Conservation (phyloP, 1,284 basidiomycete species). For the Malassezia globosa region DNA sequence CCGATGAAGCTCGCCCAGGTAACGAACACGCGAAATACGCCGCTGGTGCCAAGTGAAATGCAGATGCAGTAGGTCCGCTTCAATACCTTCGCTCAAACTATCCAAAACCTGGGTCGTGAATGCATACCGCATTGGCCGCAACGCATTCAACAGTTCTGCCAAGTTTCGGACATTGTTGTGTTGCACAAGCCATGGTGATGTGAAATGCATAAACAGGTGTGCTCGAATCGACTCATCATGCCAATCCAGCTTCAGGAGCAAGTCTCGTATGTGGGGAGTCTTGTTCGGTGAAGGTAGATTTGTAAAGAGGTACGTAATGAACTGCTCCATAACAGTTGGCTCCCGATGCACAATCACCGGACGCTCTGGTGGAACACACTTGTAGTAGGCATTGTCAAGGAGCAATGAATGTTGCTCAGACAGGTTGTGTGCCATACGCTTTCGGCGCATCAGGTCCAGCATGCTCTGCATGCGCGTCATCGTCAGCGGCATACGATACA, state of each 20-base stretch:
- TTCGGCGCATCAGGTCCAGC: slow-evolving; percentile 86
- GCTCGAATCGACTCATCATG: slow-evolving; percentile 56
- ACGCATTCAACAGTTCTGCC: slow-evolving; percentile 82
- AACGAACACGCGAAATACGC: slow-evolving; percentile 77
- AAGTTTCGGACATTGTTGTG: slow-evolving; percentile 80
- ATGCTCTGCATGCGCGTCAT: slow-evolving; percentile 58
- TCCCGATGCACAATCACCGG: slow-evolving; percentile 71
- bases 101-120: slow-evolving; percentile 83
- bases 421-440: slow-evolving; percentile 80
- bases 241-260: slow-evolving; percentile 90
- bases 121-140: slow-evolving; percentile 79
- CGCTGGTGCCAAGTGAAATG: slow-evolving; percentile 90
- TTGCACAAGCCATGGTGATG: slow-evolving; percentile 91
- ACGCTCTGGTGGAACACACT: slow-evolving; percentile 95
- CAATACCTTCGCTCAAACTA: slow-evolving; percentile 82
- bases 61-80: slow-evolving; percentile 76
- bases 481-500: slow-evolving; percentile 78
- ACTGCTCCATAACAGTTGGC: slow-evolving; percentile 76
- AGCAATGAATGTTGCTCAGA: slow-evolving; percentile 78
- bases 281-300: slow-evolving; percentile 80
- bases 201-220: slow-evolving; percentile 64
- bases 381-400: slow-evolving; percentile 96
- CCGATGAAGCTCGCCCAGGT: slow-evolving; percentile 92
- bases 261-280: slow-evolving; percentile 80
- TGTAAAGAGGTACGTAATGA: slow-evolving; percentile 82